Percentiles rank a stretch among this genome's conserved stretches.
phyloP scores from a whole-genome alignment of 1,139 yeast species.

The Sugiyamaella grinbergsii region DNA sequence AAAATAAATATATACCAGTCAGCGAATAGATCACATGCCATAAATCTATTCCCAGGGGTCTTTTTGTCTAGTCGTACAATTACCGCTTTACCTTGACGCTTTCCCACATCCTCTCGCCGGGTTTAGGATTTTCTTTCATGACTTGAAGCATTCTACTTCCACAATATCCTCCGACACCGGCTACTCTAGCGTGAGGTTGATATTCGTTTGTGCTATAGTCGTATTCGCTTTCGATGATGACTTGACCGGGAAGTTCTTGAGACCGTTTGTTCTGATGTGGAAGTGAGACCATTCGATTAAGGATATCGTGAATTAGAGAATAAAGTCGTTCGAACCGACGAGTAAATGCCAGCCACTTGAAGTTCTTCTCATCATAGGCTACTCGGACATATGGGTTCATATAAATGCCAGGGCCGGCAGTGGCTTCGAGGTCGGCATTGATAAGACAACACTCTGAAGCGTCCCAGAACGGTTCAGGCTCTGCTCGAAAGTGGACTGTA shows the following conservation, averaged over 20 bases:
- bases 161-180: slow-evolving; percentile 18
- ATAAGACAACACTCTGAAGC: slow-evolving; percentile 28
- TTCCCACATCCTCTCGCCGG: slow-evolving; percentile 21
- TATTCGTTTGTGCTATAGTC: slow-evolving; percentile 1
- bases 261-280: slow-evolving; percentile 21
- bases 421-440: slow-evolving; percentile 25
- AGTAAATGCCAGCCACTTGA: slow-evolving; percentile 21
- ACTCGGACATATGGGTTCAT: slow-evolving; percentile 29
- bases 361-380: slow-evolving; percentile 22
- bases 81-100: slow-evolving; percentile 10
- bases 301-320: slow-evolving; percentile 24
- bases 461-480: slow-evolving; percentile 23
- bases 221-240: slow-evolving; percentile 10
- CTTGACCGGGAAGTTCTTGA: slow-evolving; percentile 18
- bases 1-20: slow-evolving; percentile 3
- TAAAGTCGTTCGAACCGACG: slow-evolving; percentile 26
- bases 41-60: neutral
- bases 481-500: slow-evolving; percentile 22
- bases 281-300: slow-evolving; percentile 19
- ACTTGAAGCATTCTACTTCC: slow-evolving; percentile 20
- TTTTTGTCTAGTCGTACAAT: too few species aligned
- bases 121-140: slow-evolving; percentile 10
- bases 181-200: slow-evolving; percentile 10
- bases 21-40: neutral
- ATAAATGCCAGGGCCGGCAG: slow-evolving; percentile 20